Percentiles rank a stretch among this genome's conserved stretches.
Evolutionary conservation across 345 rosid genomes (phyloP).

Genomic region (Acer yangbiense): DNA sequence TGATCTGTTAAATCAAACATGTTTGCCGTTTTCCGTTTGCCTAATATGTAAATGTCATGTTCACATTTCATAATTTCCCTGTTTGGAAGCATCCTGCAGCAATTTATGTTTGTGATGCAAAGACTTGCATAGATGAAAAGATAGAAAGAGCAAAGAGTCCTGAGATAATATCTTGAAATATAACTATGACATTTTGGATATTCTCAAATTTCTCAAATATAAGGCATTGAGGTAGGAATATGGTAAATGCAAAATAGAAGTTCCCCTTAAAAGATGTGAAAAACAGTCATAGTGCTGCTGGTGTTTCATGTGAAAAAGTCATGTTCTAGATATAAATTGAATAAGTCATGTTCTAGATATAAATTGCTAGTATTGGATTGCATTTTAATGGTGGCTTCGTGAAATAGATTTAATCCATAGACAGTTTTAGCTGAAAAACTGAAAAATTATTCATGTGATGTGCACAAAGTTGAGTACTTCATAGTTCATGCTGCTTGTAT

Average conservation of each 20-base stretch:
- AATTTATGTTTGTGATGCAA: not conserved
- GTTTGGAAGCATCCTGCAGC: not conserved
- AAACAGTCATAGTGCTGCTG: not conserved
- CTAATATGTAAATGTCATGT: not conserved
- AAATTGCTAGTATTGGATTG: not conserved
- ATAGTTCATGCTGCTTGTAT: conserved; percentile 4
- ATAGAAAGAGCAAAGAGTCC: not conserved
- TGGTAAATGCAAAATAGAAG: not conserved
- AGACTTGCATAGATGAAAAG: conserved; percentile 4
- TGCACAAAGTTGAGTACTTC: not conserved
- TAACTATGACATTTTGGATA: not conserved
- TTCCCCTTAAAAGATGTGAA: not conserved
- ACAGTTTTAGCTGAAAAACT: not conserved
- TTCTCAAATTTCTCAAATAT: not conserved
- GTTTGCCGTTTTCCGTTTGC: not conserved
- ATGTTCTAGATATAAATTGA: not conserved
- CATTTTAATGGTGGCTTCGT: not conserved
- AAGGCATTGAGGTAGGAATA: not conserved
- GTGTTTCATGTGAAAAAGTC: not conserved
- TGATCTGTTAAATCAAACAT: not conserved
- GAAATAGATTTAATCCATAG: not conserved
- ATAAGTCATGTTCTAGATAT: not conserved
- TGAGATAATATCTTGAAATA: not conserved
- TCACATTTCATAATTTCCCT: not conserved
- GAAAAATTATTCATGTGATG: not conserved